phyloP scores from a whole-genome alignment of 129 eudicot genomes.

The Flaveria robusta region DNA sequence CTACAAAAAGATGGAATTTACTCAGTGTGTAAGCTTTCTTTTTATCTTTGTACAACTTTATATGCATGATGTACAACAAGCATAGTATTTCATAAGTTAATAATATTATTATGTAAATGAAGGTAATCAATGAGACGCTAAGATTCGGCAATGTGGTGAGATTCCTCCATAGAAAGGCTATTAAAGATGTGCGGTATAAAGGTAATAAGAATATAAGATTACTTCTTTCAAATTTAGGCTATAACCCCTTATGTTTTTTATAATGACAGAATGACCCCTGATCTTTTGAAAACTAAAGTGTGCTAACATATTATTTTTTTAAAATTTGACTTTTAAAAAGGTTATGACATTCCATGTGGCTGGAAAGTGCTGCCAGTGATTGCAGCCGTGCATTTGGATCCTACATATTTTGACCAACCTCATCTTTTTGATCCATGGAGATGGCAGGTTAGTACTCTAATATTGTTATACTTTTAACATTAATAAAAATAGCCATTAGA shows the following conservation, averaged over 20 bases:
- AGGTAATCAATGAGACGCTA: conserved; percentile 91
- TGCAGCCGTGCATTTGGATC: conserved; percentile 98
- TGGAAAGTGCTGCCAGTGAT: conserved; percentile 99
- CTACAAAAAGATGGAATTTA: conserved; percentile 94
- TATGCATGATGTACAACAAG: neutral
- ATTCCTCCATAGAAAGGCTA: conserved; percentile 93
- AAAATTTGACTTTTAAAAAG: conserved; percentile 47
- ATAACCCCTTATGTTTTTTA: conserved; percentile 3
- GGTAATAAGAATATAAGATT: too few species aligned
- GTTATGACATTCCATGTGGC: conserved; percentile 99
- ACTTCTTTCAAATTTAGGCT: neutral
- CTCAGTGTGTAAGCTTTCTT: conserved; percentile 79
- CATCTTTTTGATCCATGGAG: conserved; percentile 93
- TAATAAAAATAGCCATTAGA: neutral
- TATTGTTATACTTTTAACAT: neutral
- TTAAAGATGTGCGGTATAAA: conserved; percentile 85
- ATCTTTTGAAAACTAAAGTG: neutral
- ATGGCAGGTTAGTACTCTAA: conserved; percentile 79
- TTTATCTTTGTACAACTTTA: neutral
- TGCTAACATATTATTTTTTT: neutral
- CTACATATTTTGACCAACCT: conserved; percentile 82
- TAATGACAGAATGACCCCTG: conserved; percentile 23
- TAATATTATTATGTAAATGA: conserved; percentile 22
- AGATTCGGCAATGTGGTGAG: conserved; percentile 95
- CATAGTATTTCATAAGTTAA: neutral